These are phyloP conservation scores for Leccinum griseonigrum DNA, from an alignment of 1,284 basidiomycete genomes.

Conservation along the genomic window DNA sequence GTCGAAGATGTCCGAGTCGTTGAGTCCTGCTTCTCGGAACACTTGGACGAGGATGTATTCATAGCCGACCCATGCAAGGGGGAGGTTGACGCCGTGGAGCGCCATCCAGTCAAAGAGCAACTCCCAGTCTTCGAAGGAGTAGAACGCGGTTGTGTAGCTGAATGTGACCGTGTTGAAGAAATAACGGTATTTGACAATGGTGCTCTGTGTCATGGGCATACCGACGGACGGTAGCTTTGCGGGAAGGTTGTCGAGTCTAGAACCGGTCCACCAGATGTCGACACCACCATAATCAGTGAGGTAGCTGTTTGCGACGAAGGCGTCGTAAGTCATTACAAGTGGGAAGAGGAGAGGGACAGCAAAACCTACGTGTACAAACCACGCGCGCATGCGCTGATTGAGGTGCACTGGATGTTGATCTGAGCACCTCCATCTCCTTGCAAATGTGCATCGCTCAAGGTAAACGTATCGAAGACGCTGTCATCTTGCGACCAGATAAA, in stretches of 20 bases:
- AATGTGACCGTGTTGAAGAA: slow-evolving; percentile 47
- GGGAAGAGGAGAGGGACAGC: not conserved
- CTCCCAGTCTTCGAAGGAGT: slow-evolving; percentile 41
- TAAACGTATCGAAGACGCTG: slow-evolving; percentile 21
- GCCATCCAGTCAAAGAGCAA: slow-evolving; percentile 45
- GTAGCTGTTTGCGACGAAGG: slow-evolving; percentile 29
- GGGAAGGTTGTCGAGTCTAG: slow-evolving; percentile 35
- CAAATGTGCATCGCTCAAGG: slow-evolving; percentile 20
- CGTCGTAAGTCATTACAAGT: not conserved
- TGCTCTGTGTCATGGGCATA: slow-evolving; percentile 28
- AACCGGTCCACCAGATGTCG: slow-evolving; percentile 46
- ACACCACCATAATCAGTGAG: slow-evolving; percentile 37
- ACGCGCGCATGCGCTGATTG: slow-evolving; percentile 21
- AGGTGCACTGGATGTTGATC: slow-evolving; percentile 24
- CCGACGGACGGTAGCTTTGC: slow-evolving; percentile 33
- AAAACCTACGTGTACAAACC: not conserved
- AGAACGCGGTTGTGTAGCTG: slow-evolving; percentile 42
- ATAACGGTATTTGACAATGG: slow-evolving; percentile 41
- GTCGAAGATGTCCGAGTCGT: slow-evolving; percentile 34
- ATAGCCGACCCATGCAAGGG: slow-evolving; percentile 43
- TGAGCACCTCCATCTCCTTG: not conserved
- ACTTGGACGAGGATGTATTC: slow-evolving; percentile 39
- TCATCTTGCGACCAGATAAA: slow-evolving; percentile 15
- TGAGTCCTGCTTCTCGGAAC: slow-evolving; percentile 39
- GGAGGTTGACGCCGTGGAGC: slow-evolving; percentile 9